Percentiles rank a stretch among this genome's conserved stretches.
phyloP scores from a whole-genome alignment of 2,329 filamentous ascomycete genomes.

The Colletotrichum nymphaeae region DNA sequence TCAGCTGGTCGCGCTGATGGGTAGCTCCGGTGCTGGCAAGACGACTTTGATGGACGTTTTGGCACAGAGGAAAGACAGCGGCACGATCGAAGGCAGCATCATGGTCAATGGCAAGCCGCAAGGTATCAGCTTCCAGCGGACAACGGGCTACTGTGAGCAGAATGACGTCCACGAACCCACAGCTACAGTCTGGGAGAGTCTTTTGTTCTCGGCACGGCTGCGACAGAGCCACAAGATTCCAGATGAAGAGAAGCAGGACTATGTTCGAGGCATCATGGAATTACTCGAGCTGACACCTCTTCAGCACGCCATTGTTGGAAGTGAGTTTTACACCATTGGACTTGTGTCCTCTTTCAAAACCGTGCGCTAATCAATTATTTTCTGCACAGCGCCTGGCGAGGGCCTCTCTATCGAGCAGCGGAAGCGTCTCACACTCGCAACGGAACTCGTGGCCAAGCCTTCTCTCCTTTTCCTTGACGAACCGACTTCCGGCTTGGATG shows the following conservation, averaged over 20 bases:
- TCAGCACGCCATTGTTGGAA: slow-evolving; percentile 69
- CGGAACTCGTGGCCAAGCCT: slow-evolving; percentile 76
- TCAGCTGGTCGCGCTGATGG: slow-evolving; percentile 72
- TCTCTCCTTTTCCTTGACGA: slow-evolving; percentile 76
- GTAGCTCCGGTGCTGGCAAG: slow-evolving; percentile 46
- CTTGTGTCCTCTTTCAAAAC: background rate
- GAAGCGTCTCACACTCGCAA: slow-evolving; percentile 76
- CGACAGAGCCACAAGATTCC: slow-evolving; percentile 67
- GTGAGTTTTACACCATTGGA: background rate
- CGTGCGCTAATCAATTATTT: background rate
- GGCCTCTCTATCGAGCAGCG: slow-evolving; percentile 62
- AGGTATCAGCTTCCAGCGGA: slow-evolving; percentile 15
- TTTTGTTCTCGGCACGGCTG: slow-evolving; percentile 74
- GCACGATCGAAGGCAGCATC: slow-evolving; percentile 37
- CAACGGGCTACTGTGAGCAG: slow-evolving; percentile 39
- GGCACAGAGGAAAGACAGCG: slow-evolving; percentile 65
- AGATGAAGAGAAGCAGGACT: slow-evolving; percentile 70
- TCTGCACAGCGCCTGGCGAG: slow-evolving; percentile 48
- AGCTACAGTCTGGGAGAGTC: slow-evolving; percentile 73
- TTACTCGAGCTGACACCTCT: slow-evolving; percentile 73
- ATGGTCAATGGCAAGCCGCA: slow-evolving; percentile 25
- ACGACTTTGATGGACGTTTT: slow-evolving; percentile 70
- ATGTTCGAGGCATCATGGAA: slow-evolving; percentile 74
- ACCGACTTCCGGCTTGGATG: slow-evolving; percentile 64
- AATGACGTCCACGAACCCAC: slow-evolving; percentile 60